Evolutionary conservation across 305 asterid genomes (phyloP).

Genomic region (Fraxinus velutina): DNA sequence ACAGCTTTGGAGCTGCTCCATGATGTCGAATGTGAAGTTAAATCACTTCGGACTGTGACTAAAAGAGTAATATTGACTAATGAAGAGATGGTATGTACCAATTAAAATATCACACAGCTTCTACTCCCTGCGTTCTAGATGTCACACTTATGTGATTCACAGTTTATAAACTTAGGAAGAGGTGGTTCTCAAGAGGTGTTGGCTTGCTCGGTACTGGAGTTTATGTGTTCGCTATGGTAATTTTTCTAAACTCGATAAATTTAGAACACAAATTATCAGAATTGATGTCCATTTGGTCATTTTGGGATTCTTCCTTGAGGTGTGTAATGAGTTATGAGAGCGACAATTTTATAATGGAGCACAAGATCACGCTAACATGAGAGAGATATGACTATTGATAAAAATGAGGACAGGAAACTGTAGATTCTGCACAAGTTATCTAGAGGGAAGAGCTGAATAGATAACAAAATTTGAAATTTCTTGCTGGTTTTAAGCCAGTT

Average conservation of each 20-base stretch:
- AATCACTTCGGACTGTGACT: slow-evolving; percentile 52
- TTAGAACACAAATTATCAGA: not conserved
- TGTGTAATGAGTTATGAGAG: not conserved
- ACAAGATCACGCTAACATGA: not conserved
- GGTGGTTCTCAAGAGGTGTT: slow-evolving; percentile 83
- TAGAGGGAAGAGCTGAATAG: not conserved
- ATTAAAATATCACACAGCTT: slow-evolving; percentile 2
- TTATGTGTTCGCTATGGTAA: slow-evolving; percentile 67
- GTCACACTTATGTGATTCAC: slow-evolving; percentile 38
- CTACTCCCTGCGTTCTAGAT: slow-evolving; percentile 24
- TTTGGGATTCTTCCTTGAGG: not conserved
- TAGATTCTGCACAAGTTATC: not conserved
- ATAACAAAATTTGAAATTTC: not conserved
- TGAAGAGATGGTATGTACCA: slow-evolving; percentile 69
- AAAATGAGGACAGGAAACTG: not conserved
- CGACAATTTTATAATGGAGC: not conserved
- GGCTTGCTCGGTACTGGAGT: slow-evolving; percentile 91
- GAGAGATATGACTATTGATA: not conserved
- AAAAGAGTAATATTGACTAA: slow-evolving; percentile 68
- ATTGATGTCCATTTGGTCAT: not conserved
- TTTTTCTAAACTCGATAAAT: slow-evolving; percentile 2
- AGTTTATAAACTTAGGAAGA: slow-evolving; percentile 67
- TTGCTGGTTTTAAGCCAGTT: not conserved
- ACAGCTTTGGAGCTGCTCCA: slow-evolving; percentile 57
- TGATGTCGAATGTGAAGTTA: slow-evolving; percentile 44